Evolutionary conservation across 1,284 basidiomycete genomes (phyloP), one percentile per base, ranked within the genome.

Genomic region (Schizophyllum commune): DNA sequence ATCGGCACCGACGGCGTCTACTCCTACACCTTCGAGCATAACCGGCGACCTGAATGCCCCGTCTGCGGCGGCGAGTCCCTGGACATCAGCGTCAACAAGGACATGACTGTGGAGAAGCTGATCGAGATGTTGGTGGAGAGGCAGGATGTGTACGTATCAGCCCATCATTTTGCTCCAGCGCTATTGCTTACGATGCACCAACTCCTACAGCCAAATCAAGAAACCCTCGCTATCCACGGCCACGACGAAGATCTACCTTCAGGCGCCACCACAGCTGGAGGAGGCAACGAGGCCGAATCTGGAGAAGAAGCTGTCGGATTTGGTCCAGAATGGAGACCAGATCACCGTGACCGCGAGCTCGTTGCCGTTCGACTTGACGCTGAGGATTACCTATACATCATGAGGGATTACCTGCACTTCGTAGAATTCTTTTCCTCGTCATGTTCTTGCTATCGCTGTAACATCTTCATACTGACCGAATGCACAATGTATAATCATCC

Each of bases 1-100:
- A 90, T 96, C 63, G 97, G 97, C 33, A 98, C 95, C 52, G 96
- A 98, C 60, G 91, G 94, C 32, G 86, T 99, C 5, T 99, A 99
- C 75, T 97, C 96, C 1, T 97, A 94, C 76, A 99, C 97, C 0
- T 99, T 99, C 69, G 88, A 98, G 75, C 92, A 97, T 71, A 93
- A 98, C 75, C 89, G 89, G 71, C 89, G 94, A 53, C 81, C 85
- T 0, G 94, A 98, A 68, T 99, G 97, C 73, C 96, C 96, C 1
- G 97, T 99, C 4, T 99, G 97, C 71, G 97, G 97, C 3, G 95
- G 95, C 34, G 92, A 97, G 72, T 79, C 90, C 0, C 75, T 94
- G 34, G 85, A 91, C 57, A 77, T 94, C 52, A 74, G 81, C 2
- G 81, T 96, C 62, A 82, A 77, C 59, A 78, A 77, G 32, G 88